Base-by-base conservation (phyloP, 1,139 yeast genomes). In the Hemisphaericaspora lyxosophila region DNA sequence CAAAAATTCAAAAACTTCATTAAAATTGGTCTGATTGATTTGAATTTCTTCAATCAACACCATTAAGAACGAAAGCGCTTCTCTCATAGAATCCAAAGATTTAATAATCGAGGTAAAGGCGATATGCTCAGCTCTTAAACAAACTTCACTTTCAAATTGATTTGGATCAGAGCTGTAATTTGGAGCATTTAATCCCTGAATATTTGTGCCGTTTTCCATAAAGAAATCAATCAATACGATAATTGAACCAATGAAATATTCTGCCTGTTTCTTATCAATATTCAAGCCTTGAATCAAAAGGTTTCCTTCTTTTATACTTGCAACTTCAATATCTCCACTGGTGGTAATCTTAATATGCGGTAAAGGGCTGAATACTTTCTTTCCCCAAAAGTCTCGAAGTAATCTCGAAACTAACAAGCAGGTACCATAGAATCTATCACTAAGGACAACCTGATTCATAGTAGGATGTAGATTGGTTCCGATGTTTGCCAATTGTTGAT, bases 381-480 rank as follows among this genome's bases (percentile, higher is more conserved):
- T 68, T 39, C 74, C 74, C 99, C 99, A 94, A 38, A 80, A 68
- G 24, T 82, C 82, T 46, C 94, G 74, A 49, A 92, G 78, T 15
- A 89, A 62, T 52, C 98, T 77, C 1, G 96, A 75, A 26, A 89
- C 65, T 43, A 90, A 75, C 31, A 89, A 73, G 14, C 94, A 82
- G n/a, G 89, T 77, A 36, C 97, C 97, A 59, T 88, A 92, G 53
- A 90, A 89, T 47, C 97, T 71, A 49, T 96, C 96, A 62, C 96
- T 86, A 46, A 92, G 72, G 25, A 87, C 78, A 7, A 92, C 96
- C 54, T 84, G 82, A 48, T 84, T 89, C 33, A 83, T 73, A 24
- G 70, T 59, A 2, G 70, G 67, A 35, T 65, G 69, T 2, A 36
- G 36, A 6, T 40, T 26, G n/a, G 39, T 23, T 14, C 33, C 22